Evolutionary conservation across 441 rosid genomes (phyloP).

Genomic region (Erodium texanum): DNA sequence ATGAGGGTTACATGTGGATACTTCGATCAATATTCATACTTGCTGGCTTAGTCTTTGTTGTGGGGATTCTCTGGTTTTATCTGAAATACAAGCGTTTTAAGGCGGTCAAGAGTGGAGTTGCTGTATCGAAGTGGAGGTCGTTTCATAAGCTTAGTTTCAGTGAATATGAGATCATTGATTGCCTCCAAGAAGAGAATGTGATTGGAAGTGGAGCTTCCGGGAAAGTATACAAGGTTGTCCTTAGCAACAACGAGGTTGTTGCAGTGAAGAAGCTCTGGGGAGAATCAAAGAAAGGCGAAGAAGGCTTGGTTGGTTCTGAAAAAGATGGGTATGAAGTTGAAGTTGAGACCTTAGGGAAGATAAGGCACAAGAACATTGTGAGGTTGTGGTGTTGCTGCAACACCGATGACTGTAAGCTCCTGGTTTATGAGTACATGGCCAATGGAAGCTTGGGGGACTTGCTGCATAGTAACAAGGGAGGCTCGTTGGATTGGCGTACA

Average conservation of each 20-base stretch:
- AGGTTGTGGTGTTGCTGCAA: slow-evolving; percentile 93
- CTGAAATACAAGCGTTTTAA: slow-evolving; percentile 57
- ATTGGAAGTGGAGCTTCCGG: slow-evolving; percentile 42
- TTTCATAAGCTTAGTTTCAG: slow-evolving; percentile 87
- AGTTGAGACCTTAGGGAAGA: slow-evolving; percentile 82
- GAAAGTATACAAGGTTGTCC: slow-evolving; percentile 84
- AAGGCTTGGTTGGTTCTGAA: slow-evolving; percentile 11
- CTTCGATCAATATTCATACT: slow-evolving; percentile 60
- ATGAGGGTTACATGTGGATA: slow-evolving; percentile 57
- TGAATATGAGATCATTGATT: slow-evolving; percentile 69
- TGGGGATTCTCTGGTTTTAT: slow-evolving; percentile 75
- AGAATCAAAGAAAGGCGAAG: slow-evolving; percentile 48
- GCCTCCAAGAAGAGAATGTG: slow-evolving; percentile 66
- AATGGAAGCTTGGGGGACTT: slow-evolving; percentile 25
- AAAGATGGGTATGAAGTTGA: slow-evolving; percentile 75
- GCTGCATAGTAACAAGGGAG: slow-evolving; percentile 76
- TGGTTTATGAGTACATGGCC: slow-evolving; percentile 91
- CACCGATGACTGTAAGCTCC: slow-evolving; percentile 68
- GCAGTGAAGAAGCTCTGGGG: slow-evolving; percentile 94
- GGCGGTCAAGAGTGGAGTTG: slow-evolving; percentile 49
- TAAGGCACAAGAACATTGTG: slow-evolving; percentile 24
- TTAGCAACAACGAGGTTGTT: slow-evolving; percentile 62
- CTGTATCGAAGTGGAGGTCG: slow-evolving; percentile 90
- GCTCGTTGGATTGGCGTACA: slow-evolving; percentile 70
- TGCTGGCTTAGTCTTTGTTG: slow-evolving; percentile 53